Base-by-base conservation (phyloP, 257 asterid genomes). In the Cinchona pubescens region DNA sequence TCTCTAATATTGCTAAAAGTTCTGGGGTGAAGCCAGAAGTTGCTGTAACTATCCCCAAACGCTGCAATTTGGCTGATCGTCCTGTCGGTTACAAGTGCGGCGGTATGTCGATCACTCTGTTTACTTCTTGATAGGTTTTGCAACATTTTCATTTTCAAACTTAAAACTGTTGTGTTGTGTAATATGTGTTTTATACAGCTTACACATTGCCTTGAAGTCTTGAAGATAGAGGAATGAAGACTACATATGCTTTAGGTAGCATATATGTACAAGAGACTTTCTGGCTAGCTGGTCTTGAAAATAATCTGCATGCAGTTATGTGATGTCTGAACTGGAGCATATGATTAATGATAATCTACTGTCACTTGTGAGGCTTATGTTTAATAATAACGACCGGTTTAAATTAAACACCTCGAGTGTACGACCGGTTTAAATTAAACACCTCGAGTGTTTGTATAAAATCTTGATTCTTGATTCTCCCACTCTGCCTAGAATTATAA, bases 1-100 rank as follows among this genome's bases (percentile, higher is more conserved):
- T 90, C 9, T 92, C 97, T 3, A 73, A 88, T 15, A 83, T 82
- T 40, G 97, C 92, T 23, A 92, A 89, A 81, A 81, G 3, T 34
- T 80, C 91, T 0, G 89, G 94, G 0, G 84, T 86, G 13, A 84
- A 91, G 8, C 88, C 90, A 10, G 85, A 85, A 62, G 64, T 87
- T 11, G 91, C 98, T 30, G 23, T 92, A 2, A 82, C 92, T 43
- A 89, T 89, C 35, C 93, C 96, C 71, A 88, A 89, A 53, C 86
- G 98, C 10, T 93, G 94, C 82, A 85, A 91, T 83, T 67, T 91
- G 27, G 86, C 80, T 49, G 83, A 88, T 69, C 91, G 97, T 81
- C 97, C 94, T 0, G 61, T 91, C 0, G 97, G 98, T 40, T 87
- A 83, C 84, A 91, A 93, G 76, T 93, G 97, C 80, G 98, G 94